Base-by-base conservation (phyloP, 1,139 yeast genomes). In the Saccharomycopsis hybrid region DNA sequence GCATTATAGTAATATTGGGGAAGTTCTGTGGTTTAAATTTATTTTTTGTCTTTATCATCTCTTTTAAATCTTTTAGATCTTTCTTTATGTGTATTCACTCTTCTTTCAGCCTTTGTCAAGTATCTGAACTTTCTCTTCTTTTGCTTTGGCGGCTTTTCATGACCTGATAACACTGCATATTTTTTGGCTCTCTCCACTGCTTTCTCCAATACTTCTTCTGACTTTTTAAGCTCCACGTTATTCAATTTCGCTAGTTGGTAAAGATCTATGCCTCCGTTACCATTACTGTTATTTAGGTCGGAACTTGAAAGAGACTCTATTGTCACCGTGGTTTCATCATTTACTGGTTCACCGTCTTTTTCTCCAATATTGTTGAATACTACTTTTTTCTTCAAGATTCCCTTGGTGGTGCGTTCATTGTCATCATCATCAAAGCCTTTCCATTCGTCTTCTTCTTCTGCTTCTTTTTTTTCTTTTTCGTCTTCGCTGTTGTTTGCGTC, bases 41-140 rank as follows among this genome's bases (percentile, higher is more conserved):
- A 18, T 18, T 18, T 18, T 18, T 18, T 18, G 18, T 31, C 35
- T 31, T 31, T 11, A 31, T 31, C 35, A 31, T 11, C 39, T 36
- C 9, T n/a, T n/a, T 35, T 43, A 25, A 25, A 43, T 35, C 46
- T 35, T 30, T 47, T 47, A n/a, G 40, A 35, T 48, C 51, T 44
- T 36, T 44, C 47, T 31, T 48, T 41, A 11, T 38, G 65, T 53
- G 75, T 78, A 58, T 85, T 85, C 32, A 72, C 76, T 60, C 78
- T 79, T 68, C 96, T 76, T 65, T 87, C 96, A 18, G 76, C 72
- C 65, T 86, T 86, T 49, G 92, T 77, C 65, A 88, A 73, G 62
- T 90, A 90, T 66, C 96, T 78, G 62, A 88, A 87, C 73, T 87
- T 88, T 76, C 85, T 86, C 75, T 84, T 84, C 64, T 72, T 75